Percentiles rank a stretch among this genome's conserved stretches.
Conservation (phyloP, 345 rosid genomes). For the Citrus sp. region DNA sequence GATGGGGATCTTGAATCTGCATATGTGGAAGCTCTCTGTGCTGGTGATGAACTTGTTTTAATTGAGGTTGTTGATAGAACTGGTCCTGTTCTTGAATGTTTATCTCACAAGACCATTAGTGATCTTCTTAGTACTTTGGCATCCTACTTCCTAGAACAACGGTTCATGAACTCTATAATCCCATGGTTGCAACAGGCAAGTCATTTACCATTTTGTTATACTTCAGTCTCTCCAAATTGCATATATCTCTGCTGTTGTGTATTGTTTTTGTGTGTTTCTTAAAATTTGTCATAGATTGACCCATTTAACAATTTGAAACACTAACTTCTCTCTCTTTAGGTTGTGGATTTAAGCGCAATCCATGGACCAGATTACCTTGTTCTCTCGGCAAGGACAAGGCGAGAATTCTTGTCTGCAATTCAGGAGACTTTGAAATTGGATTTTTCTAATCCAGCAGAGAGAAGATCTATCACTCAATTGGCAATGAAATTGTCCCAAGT, state of each 20-base stretch:
- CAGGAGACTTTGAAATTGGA: slow-evolving; percentile 72
- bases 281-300: background rate
- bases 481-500: slow-evolving; percentile 63
- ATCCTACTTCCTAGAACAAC: slow-evolving; percentile 59
- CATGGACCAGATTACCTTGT: slow-evolving; percentile 67
- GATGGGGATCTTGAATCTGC: slow-evolving; percentile 82
- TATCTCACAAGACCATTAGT: slow-evolving; percentile 57
- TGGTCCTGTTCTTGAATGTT: slow-evolving; percentile 72
- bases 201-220: slow-evolving; percentile 10
- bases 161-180: slow-evolving; percentile 56
- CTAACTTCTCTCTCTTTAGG: slow-evolving; percentile 36
- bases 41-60: slow-evolving; percentile 60
- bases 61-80: slow-evolving; percentile 84
- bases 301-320: background rate
- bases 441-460: slow-evolving; percentile 58
- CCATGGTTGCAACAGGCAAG: slow-evolving; percentile 97
- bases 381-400: slow-evolving; percentile 56
- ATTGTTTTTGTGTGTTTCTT: background rate
- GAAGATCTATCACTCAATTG: slow-evolving; percentile 64
- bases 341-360: slow-evolving; percentile 62
- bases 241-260: background rate
- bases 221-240: background rate
- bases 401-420: slow-evolving; percentile 62
- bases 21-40: slow-evolving; percentile 67
- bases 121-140: slow-evolving; percentile 66